Evolutionary conservation across 495 filamentous ascomycete genomes (phyloP).

Genomic region (Cenococcum geophilum): DNA sequence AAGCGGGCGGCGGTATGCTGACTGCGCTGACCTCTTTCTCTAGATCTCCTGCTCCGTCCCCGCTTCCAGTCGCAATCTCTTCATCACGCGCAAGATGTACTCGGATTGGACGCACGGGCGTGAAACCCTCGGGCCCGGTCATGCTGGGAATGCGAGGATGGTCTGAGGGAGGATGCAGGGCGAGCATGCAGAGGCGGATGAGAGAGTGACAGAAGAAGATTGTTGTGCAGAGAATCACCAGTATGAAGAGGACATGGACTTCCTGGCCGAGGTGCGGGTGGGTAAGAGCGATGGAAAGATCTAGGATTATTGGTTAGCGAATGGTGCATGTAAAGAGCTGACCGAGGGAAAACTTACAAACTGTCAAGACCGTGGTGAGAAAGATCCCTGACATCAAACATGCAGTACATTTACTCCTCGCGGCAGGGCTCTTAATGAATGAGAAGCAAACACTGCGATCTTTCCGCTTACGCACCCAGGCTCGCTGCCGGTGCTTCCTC

Average conservation of each 20-base stretch:
- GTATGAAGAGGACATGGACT: conserved; percentile 68
- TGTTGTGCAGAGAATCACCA: conserved; percentile 63
- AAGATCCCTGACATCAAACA: conserved; percentile 31
- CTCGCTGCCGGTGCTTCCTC: conserved; percentile 11
- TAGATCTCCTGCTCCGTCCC: conserved; percentile 15
- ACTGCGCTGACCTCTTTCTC: conserved; percentile 44
- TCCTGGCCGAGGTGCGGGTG: conserved; percentile 49
- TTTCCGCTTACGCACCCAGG: conserved; percentile 18
- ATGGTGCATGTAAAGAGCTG: background rate
- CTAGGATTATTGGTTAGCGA: conserved; percentile 38
- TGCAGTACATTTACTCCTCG: conserved; percentile 18
- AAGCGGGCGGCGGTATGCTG: conserved; percentile 65
- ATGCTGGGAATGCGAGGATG: conserved; percentile 25
- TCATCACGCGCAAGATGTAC: conserved; percentile 38
- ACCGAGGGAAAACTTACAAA: conserved; percentile 26
- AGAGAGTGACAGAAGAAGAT: conserved; percentile 76
- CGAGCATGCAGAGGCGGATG: conserved; percentile 62
- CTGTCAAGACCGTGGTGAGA: conserved; percentile 25
- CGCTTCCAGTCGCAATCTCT: conserved; percentile 20
- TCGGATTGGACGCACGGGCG: conserved; percentile 35
- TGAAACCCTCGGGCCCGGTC: conserved; percentile 34
- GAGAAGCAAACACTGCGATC: conserved; percentile 15
- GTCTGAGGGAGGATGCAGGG: conserved; percentile 28
- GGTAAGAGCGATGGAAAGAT: conserved; percentile 62
- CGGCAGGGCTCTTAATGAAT: conserved; percentile 15